Evolutionary conservation across 2,329 filamentous ascomycete genomes (phyloP).

Genomic region (Cytospora schulzeri): DNA sequence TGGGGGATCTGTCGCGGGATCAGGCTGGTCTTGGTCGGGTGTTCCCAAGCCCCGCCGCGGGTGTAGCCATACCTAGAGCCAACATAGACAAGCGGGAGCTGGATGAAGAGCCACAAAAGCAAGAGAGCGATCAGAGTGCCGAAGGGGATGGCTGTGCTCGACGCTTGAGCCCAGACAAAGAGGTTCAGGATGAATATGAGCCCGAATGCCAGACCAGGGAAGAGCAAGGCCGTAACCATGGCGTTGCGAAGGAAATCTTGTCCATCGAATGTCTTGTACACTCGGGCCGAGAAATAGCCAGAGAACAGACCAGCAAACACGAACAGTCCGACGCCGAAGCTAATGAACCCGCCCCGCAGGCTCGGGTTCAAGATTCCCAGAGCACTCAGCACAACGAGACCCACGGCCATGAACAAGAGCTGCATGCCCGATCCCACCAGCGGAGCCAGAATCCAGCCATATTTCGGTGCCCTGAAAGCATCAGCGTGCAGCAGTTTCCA

Average conservation of each 20-base stretch:
- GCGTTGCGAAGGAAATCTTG: constrained; percentile 75
- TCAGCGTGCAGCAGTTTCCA: constrained; percentile 91
- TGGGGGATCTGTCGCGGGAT: constrained; percentile 74
- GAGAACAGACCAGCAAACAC: constrained; percentile 82
- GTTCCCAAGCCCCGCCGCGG: constrained; percentile 69
- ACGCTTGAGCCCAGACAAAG: constrained; percentile 89
- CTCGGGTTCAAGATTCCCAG: constrained; percentile 81
- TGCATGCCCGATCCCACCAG: constrained; percentile 85
- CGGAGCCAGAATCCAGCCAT: constrained; percentile 74
- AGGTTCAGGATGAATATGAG: constrained; percentile 80
- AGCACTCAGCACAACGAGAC: constrained; percentile 72
- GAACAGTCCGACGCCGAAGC: constrained; percentile 80
- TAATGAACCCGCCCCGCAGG: constrained; percentile 87
- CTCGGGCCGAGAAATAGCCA: constrained; percentile 81
- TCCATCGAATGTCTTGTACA: constrained; percentile 84
- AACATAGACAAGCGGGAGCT: constrained; percentile 80
- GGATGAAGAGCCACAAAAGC: constrained; percentile 80
- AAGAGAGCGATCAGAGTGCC: constrained; percentile 73
- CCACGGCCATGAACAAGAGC: constrained; percentile 77
- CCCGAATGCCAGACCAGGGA: constrained; percentile 76
- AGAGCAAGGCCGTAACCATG: constrained; percentile 73
- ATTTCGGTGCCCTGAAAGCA: constrained; percentile 74
- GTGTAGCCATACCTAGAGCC: constrained; percentile 79
- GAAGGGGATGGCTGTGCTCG: constrained; percentile 84
- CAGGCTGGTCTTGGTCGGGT: constrained; percentile 75